Base-by-base conservation (phyloP, 305 asterid genomes). In the Euphrasia arctica region DNA sequence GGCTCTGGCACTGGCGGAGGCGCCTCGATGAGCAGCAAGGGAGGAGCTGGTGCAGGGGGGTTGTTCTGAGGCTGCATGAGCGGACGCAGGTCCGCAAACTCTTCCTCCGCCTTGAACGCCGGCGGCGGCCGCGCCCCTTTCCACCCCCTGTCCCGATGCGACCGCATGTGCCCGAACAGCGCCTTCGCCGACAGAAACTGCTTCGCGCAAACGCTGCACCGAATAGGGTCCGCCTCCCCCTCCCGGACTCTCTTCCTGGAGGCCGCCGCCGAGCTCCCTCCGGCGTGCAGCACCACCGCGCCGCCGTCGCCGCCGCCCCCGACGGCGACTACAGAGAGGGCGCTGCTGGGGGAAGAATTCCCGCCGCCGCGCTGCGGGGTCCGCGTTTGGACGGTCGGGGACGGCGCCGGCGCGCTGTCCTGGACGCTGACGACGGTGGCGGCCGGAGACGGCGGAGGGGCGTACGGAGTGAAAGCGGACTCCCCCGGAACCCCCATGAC, bases 111-210 rank as follows among this genome's bases (percentile, higher is more conserved):
- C 9, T 34, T 36, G 29, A 79, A 77, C 1, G 63, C 9, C 0
- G 82, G 85, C 0, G 84, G 87, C 0, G 85, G 85, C 12, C 49
- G 78, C 0, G 77, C 84, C 0, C 83, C 88, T 62, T 48, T 73
- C 84, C 83, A 76, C 9, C 67, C 73, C 18, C 81, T 71, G 0
- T 52, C 71, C 0, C 74, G 70, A 43, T 82, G 89, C 0, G 72
- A 63, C 0, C 84, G 54, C 84, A 85, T 68, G 41, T 85, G 87
- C 0, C 80, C 79, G 3, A 73, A 78, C 2, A 80, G 29, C 0
- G 83, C 84, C 29, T 71, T 78, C 0, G 60, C 9, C 0, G 77
- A 63, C 0, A 0, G 0, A 1, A 79, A 83, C 11, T 0, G 49
- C 0, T 52, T 77, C 0, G 51, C 60, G 4, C 92, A 80, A 0